phyloP scores from a whole-genome alignment of 1,139 yeast species.

The Yamadazyma triangularis region DNA sequence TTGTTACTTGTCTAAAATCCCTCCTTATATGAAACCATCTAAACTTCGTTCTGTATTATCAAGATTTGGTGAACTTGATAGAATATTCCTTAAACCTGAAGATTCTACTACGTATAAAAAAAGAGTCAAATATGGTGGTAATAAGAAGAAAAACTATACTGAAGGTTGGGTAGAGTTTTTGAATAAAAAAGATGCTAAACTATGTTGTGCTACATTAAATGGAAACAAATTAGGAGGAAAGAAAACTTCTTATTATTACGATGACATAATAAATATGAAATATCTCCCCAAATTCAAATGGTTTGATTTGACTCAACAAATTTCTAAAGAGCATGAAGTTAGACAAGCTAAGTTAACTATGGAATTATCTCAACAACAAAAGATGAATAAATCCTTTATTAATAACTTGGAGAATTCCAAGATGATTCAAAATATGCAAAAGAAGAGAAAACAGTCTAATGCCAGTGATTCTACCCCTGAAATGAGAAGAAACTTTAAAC shows the following conservation, averaged over 20 bases:
- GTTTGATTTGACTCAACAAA: constrained; percentile 91
- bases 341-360: constrained; percentile 84
- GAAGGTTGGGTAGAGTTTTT: constrained; percentile 98
- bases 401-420: constrained; percentile 83
- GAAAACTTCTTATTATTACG: constrained; percentile 88
- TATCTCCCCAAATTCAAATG: constrained; percentile 91
- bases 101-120: constrained; percentile 58
- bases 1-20: constrained; percentile 81
- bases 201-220: constrained; percentile 81
- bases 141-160: constrained; percentile 78
- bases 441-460: constrained; percentile 38
- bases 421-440: constrained; percentile 66
- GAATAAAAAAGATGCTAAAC: constrained; percentile 79
- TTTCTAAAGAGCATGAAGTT: constrained; percentile 84
- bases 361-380: constrained; percentile 85
- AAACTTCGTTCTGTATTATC: constrained; percentile 77
- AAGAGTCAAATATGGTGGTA: constrained; percentile 88
- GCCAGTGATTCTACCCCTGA: constrained; percentile 20
- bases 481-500: constrained; percentile 55
- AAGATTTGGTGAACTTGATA: constrained; percentile 80
- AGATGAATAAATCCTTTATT: constrained; percentile 78
- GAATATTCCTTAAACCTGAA: constrained; percentile 86
- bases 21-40: constrained; percentile 96
- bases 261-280: constrained; percentile 87
- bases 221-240: constrained; percentile 91